Evolutionary conservation across 768 basidiomycete species (phyloP).

Genomic region (Asterophora parasitica): DNA sequence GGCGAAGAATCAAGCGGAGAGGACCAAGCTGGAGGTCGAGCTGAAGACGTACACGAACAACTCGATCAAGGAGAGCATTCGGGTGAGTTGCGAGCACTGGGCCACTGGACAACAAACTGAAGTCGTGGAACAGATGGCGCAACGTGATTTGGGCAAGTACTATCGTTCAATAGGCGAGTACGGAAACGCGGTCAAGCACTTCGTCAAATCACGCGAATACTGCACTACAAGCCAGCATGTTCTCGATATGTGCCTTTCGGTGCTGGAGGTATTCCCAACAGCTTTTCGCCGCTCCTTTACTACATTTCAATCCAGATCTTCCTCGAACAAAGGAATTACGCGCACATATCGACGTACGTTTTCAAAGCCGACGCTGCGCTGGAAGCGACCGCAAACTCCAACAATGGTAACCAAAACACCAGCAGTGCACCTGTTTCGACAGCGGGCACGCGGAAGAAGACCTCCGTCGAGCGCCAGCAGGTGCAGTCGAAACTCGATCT

Average conservation of each 20-base stretch:
- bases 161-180: constrained; percentile 73
- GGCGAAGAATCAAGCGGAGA: constrained; percentile 66
- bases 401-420: constrained; percentile 20
- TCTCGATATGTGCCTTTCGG: constrained; percentile 87
- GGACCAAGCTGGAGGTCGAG: constrained; percentile 85
- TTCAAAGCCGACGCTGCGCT: constrained; percentile 94
- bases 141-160: constrained; percentile 83
- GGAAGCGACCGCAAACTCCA: constrained; percentile 48
- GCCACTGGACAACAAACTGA: too few species aligned
- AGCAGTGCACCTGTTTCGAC: constrained; percentile 18
- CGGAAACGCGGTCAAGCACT: constrained; percentile 67
- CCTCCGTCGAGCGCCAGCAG: constrained; percentile 56
- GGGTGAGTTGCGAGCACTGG: constrained; percentile 45
- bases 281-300: constrained; percentile 1
- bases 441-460: constrained; percentile 39
- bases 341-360: constrained; percentile 86
- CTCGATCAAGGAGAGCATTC: constrained; percentile 98
- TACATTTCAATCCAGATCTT: constrained; percentile 49
- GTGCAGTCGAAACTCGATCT: constrained; percentile 78
- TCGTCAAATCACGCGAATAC: constrained; percentile 89
- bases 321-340: constrained; percentile 81
- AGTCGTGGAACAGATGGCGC: constrained; percentile 63
- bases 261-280: constrained; percentile 55
- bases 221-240: constrained; percentile 88
- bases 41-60: constrained; percentile 93